phyloP scores from a whole-genome alignment of 2,329 filamentous ascomycete genomes.

The Meredithiella fracta region DNA sequence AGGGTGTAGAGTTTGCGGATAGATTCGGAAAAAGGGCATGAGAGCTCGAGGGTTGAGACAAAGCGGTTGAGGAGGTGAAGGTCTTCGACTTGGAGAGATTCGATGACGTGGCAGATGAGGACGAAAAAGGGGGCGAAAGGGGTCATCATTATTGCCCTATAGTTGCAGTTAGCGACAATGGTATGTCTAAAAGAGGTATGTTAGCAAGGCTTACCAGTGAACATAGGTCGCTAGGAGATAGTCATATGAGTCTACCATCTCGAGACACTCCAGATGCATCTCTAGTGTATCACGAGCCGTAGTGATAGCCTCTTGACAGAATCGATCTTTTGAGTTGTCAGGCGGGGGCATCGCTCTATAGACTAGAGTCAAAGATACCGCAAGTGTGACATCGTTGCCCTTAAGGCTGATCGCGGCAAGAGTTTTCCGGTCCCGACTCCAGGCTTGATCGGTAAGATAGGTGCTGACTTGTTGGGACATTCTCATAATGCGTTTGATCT shows the following conservation, averaged over 20 bases:
- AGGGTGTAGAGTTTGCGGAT: conserved; percentile 45
- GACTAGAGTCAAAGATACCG: conserved; percentile 33
- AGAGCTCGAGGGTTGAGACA: conserved; percentile 35
- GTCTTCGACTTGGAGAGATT: conserved; percentile 36
- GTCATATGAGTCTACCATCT: conserved; percentile 25
- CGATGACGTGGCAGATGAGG: conserved; percentile 40
- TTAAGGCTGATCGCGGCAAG: conserved; percentile 29
- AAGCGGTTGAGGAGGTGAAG: conserved; percentile 40
- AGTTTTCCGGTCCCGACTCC: conserved; percentile 24
- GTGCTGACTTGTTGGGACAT: conserved; percentile 23
- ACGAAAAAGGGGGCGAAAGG: conserved; percentile 45
- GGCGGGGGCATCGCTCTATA: conserved; percentile 35
- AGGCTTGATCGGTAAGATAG: conserved; percentile 23
- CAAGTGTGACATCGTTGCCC: conserved; percentile 31
- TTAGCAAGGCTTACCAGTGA: conserved; percentile 30
- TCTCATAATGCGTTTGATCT: conserved; percentile 24
- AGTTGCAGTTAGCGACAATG: background rate
- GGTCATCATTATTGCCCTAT: conserved; percentile 36
- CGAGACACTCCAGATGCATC: conserved; percentile 30
- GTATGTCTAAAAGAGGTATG: background rate
- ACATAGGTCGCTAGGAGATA: conserved; percentile 32
- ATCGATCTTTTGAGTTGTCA: conserved; percentile 26
- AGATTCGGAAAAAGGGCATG: conserved; percentile 37
- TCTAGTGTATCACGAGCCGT: conserved; percentile 33
- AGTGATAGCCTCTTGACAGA: conserved; percentile 33